phyloP scores from a whole-genome alignment of 1,284 basidiomycete species.

The Cystobasidium slooffiae region DNA sequence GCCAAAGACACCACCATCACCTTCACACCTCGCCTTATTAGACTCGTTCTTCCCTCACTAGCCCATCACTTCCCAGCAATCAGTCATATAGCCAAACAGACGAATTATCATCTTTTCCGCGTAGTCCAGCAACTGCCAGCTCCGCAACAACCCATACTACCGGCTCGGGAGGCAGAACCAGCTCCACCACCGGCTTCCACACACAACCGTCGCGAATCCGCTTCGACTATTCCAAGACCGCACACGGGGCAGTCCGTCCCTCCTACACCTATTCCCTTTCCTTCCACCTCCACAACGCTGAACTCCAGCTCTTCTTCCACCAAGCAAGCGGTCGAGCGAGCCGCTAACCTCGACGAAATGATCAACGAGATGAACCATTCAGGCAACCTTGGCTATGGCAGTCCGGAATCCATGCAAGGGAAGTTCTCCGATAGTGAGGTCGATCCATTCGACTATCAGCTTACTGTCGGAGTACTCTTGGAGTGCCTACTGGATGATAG shows the following conservation, averaged over 20 bases:
- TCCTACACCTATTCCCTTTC: conserved; percentile 31
- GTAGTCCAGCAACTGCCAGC: conserved; percentile 83
- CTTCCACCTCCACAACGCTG: conserved; percentile 7
- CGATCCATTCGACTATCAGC: conserved; percentile 74
- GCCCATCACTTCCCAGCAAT: conserved; percentile 90
- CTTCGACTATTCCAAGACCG: conserved; percentile 33
- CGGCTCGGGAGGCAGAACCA: conserved; percentile 6
- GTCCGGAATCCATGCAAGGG: conserved; percentile 42
- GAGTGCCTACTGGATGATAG: conserved; percentile 94
- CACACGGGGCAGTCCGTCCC: neutral
- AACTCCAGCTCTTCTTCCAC: neutral
- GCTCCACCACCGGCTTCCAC: conserved; percentile 24
- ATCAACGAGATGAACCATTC: conserved; percentile 39
- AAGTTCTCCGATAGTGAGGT: neutral
- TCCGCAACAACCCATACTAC: conserved; percentile 58
- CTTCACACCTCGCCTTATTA: conserved; percentile 89
- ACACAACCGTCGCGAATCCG: conserved; percentile 46
- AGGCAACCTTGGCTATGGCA: conserved; percentile 29
- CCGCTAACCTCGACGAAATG: conserved; percentile 35
- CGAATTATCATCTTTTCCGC: conserved; percentile 80
- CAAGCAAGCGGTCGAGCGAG: neutral
- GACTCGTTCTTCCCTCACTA: conserved; percentile 89
- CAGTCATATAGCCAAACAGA: conserved; percentile 79
- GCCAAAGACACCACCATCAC: conserved; percentile 90
- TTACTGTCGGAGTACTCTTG: conserved; percentile 88